These are phyloP conservation scores for Globisporangium splendens DNA, from an alignment of 352 stramenopile genomes.

Conservation along the genomic window DNA sequence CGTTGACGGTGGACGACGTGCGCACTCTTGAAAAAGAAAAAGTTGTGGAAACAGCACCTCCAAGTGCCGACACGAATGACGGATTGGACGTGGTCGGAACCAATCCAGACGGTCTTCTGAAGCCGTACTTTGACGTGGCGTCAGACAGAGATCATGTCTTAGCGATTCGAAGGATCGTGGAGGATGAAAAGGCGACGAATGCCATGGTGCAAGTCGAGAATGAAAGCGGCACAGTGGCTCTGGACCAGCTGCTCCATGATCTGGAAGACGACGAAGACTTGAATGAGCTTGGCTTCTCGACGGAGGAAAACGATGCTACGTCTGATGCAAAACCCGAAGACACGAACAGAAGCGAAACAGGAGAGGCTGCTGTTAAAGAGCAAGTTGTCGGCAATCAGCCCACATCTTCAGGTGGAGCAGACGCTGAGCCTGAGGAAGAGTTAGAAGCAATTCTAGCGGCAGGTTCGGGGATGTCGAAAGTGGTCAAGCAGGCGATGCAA, in stretches of 20 bases:
- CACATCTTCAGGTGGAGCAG: not conserved
- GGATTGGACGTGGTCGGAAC: conserved; percentile 38
- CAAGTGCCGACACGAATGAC: not conserved
- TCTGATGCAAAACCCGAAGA: conserved; percentile 3
- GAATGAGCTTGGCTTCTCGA: conserved; percentile 49
- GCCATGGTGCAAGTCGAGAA: conserved; percentile 44
- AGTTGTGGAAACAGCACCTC: not conserved
- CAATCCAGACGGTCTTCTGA: conserved; percentile 51
- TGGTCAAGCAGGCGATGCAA: conserved; percentile 13
- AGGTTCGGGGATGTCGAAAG: not conserved
- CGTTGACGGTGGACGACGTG: conserved; percentile 50
- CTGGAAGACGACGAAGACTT: conserved; percentile 69
- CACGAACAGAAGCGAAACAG: not conserved
- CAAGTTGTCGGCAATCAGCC: conserved; percentile 1
- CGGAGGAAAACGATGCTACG: conserved; percentile 33
- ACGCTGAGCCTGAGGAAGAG: conserved; percentile 41
- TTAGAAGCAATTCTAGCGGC: conserved; percentile 47
- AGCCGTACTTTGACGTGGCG: conserved; percentile 69
- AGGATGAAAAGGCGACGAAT: conserved; percentile 59
- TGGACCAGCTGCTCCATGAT: conserved; percentile 68
- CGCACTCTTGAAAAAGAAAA: conserved; percentile 2
- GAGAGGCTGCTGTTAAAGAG: not conserved
- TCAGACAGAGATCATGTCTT: conserved; percentile 44
- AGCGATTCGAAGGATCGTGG: conserved; percentile 48
- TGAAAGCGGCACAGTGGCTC: conserved; percentile 48